Percentiles rank a stretch among this genome's conserved stretches.
phyloP scores from a whole-genome alignment of 2,329 filamentous ascomycete genomes.

The Colletotrichum neosansevieriae region DNA sequence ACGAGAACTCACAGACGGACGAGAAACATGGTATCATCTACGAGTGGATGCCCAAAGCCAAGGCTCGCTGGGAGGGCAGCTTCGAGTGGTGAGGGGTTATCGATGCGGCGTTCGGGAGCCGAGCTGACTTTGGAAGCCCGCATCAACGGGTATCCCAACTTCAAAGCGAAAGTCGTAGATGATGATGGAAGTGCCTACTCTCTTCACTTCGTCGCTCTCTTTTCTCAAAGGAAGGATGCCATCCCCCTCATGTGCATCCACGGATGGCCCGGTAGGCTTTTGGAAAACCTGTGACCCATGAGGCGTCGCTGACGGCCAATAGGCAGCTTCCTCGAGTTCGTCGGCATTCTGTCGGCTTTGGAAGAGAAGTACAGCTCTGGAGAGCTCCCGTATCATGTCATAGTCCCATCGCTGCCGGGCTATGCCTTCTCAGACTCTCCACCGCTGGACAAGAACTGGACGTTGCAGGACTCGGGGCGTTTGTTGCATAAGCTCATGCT shows the following conservation, averaged over 20 bases:
- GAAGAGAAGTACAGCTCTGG: neutral
- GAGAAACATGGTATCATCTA: neutral
- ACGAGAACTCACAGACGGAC: neutral
- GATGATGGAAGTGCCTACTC: neutral
- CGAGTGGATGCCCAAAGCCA: neutral
- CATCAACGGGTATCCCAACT: neutral
- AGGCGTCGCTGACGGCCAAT: no score
- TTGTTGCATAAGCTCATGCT: neutral
- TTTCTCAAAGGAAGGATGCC: neutral
- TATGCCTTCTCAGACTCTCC: slow-evolving; percentile 9
- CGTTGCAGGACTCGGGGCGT: neutral
- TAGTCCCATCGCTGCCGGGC: neutral
- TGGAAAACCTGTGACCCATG: no score
- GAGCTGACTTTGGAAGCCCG: neutral
- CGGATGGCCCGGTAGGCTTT: neutral
- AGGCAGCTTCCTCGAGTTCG: slow-evolving; percentile 7
- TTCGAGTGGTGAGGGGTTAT: neutral
- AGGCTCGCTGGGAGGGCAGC: neutral
- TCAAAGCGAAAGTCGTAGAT: neutral
- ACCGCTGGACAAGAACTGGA: neutral
- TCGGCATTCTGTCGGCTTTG: neutral
- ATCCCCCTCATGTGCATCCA: slow-evolving; percentile 3
- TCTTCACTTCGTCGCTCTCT: neutral
- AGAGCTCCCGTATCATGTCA: neutral
- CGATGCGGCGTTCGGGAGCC: neutral